Base-by-base conservation (phyloP, 345 rosid species). In the Salix dunnii region DNA sequence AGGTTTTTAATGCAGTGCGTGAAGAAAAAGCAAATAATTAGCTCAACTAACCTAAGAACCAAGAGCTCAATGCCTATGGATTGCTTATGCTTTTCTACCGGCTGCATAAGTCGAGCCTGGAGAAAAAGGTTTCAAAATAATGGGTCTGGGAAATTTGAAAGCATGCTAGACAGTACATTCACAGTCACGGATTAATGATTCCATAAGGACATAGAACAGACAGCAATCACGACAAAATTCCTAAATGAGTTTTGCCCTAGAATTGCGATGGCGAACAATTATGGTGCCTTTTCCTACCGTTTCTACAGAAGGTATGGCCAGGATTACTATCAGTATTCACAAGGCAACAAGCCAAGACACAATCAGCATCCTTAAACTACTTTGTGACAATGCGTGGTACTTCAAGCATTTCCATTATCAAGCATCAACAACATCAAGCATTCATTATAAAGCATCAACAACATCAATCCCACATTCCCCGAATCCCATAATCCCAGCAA, bases 161-260 rank as follows among this genome's bases (percentile, higher is more conserved):
- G 13, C 1, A 48, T 10, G 31, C 17, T 18, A 20, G 30, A 2
- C 5, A 78, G 21, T 35, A 55, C 3, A 70, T 73, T 46, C 30
- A 70, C 60, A 75, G 80, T 84, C 86, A 81, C 86, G 81, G 87
- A 66, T 78, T 70, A 2, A 76, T 74, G 77, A 79, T 73, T 81
- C 79, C 79, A 74, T 36, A 61, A 73, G 76, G 63, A 75, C 64
- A 74, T 67, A 55, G 28, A 73, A 36, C 78, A 46, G 81, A 78
- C 78, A 81, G 70, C 55, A 67, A 78, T 60, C 43, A 63, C 74
- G 82, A 84, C 86, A 76, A 84, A 73, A 68, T 61, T 73, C 78
- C 58, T 82, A 80, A 60, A 76, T 53, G 78, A 84, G 74, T 69
- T 80, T 33, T 83, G 62, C 79, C 46, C 72, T 70, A 72, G 80